Percentiles rank a stretch among this genome's conserved stretches.
Conservation (phyloP, 805 yeast genomes). For the Wickerhamomyces subpelliculosus region DNA sequence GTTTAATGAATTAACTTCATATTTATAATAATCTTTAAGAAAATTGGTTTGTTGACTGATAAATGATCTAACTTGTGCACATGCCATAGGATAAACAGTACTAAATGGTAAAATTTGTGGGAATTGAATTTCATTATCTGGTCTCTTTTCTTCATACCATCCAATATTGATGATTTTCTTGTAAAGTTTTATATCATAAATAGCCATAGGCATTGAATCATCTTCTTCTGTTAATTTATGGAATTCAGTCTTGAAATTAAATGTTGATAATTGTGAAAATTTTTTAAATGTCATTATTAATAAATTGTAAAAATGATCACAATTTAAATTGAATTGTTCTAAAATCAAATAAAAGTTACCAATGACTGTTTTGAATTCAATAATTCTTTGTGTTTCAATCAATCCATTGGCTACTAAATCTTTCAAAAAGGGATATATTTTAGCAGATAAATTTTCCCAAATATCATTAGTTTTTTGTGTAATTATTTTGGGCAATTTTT, state of each 20-base stretch:
- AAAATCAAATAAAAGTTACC: constrained; percentile 71
- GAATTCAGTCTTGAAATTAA: constrained; percentile 56
- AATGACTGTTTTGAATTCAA: constrained; percentile 37
- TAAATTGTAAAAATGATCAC: constrained; percentile 53
- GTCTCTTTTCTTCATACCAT: constrained; percentile 57
- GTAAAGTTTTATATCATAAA: constrained; percentile 52
- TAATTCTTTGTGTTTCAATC: constrained; percentile 36
- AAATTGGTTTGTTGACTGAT: constrained; percentile 60
- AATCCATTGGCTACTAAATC: constrained; percentile 37
- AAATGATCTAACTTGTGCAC: constrained; percentile 64
- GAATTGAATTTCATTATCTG: constrained; percentile 29
- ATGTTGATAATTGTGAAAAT: constrained; percentile 49
- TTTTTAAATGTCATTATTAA: constrained; percentile 51
- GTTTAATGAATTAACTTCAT: constrained; percentile 51
- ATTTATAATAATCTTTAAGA: constrained; percentile 57
- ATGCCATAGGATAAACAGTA: constrained; percentile 79
- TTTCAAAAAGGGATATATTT: constrained; percentile 52
- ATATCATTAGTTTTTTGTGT: constrained; percentile 52
- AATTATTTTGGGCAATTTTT: constrained; percentile 53
- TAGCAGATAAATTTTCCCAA: constrained; percentile 64
- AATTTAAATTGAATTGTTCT: constrained; percentile 62
- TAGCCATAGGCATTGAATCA: constrained; percentile 81
- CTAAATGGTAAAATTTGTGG: constrained; percentile 81
- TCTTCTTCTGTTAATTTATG: constrained; percentile 60
- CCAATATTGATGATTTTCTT: constrained; percentile 56